A percentile compares a stretch with the other conserved stretches of the same genome.
Evolutionary conservation across 2,329 filamentous ascomycete species (phyloP).

Genomic region (Hypoxylon sp.): DNA sequence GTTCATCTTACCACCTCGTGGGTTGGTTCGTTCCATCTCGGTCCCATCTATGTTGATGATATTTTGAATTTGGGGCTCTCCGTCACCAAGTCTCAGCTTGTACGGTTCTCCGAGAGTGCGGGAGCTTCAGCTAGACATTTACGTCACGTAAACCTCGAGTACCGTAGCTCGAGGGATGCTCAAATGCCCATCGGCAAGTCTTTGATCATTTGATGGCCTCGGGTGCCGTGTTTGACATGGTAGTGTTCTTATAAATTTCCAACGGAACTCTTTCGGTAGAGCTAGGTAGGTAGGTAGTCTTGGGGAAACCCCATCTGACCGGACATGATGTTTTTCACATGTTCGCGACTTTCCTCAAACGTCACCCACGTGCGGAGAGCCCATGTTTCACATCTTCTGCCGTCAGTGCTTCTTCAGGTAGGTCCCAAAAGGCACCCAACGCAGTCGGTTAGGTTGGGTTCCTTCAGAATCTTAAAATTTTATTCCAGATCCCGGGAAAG

Average conservation of each 20-base stretch:
- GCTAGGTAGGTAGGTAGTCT: too few species aligned
- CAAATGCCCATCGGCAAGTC: slow-evolving; percentile 11
- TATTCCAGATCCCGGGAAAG: neutral
- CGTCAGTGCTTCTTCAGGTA: slow-evolving; percentile 13
- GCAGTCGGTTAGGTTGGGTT: slow-evolving; percentile 1
- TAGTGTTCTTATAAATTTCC: neutral
- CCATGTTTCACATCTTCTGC: slow-evolving; percentile 21
- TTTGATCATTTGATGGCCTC: neutral
- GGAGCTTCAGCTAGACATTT: slow-evolving; percentile 5
- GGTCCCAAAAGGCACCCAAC: slow-evolving; percentile 7
- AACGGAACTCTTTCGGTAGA: neutral
- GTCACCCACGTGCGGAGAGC: slow-evolving; percentile 4
- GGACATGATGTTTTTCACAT: slow-evolving; percentile 4
- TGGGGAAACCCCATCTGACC: neutral
- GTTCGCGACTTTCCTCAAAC: slow-evolving; percentile 3
- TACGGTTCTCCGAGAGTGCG: neutral
- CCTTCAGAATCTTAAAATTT: neutral
- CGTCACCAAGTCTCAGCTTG: neutral
- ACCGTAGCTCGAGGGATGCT: too few species aligned
- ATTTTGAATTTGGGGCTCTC: slow-evolving; percentile 4
- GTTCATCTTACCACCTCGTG: neutral
- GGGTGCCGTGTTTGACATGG: neutral
- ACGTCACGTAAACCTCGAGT: slow-evolving; percentile 1
- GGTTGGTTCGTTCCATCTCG: neutral
- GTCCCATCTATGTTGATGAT: neutral